Conservation (phyloP, 2,329 filamentous ascomycete genomes). For the Blastomyces emzantsi region DNA sequence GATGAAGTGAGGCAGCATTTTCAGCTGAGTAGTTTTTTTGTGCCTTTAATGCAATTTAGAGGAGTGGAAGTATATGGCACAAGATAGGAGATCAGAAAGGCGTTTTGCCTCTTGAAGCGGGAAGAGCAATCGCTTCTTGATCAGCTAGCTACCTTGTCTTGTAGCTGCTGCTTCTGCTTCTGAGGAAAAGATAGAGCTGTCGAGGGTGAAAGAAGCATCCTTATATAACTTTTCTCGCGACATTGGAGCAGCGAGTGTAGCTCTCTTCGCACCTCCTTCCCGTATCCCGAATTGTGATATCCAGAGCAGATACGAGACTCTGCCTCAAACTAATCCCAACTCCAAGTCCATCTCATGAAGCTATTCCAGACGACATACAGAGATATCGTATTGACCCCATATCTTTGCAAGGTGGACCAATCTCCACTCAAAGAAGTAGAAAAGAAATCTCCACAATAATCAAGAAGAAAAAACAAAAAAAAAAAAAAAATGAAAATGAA, state of each 20-base stretch:
- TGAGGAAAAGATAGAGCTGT: background rate
- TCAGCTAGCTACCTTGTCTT: background rate
- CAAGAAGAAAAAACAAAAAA: background rate
- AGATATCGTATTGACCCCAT: background rate
- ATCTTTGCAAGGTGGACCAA: background rate
- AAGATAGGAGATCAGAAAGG: background rate
- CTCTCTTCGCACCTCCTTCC: background rate
- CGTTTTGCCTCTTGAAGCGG: background rate
- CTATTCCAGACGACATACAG: background rate
- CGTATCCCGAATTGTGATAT: background rate
- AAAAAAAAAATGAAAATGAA: background rate
- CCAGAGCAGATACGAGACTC: background rate
- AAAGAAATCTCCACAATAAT: background rate
- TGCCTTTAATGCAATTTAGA: background rate
- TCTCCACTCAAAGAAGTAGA: background rate
- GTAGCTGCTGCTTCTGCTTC: background rate
- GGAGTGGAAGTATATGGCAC: background rate
- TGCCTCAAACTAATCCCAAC: background rate
- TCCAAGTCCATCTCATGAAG: background rate
- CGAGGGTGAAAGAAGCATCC: background rate
- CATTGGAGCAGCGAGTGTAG: background rate
- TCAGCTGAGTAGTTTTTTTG: background rate
- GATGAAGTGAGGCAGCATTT: conserved; percentile 4
- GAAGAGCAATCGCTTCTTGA: background rate
- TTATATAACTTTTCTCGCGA: conserved; percentile 1